Evolutionary conservation across 768 basidiomycete species (phyloP).

Genomic region (Paxillus rubicundulus): DNA sequence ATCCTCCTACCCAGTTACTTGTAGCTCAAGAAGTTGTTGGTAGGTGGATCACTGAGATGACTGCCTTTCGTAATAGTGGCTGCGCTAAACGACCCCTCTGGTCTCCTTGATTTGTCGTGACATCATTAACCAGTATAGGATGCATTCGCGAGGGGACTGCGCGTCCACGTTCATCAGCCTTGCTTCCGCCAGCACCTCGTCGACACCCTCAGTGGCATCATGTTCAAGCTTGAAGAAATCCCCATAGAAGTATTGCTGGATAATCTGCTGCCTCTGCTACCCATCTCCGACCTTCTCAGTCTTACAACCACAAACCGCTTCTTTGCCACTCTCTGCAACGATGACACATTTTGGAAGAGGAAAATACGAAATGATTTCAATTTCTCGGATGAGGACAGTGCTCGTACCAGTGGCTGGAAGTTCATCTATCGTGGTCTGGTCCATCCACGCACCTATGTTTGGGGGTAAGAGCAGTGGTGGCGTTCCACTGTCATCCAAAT

Average conservation of each 20-base stretch:
- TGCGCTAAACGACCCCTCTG: slow-evolving; percentile 15
- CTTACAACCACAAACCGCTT: slow-evolving; percentile 63
- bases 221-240: slow-evolving; percentile 47
- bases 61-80: slow-evolving; percentile 9
- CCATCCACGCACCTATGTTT: slow-evolving; percentile 48
- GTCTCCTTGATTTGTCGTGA: not conserved
- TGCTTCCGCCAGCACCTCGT: slow-evolving; percentile 1
- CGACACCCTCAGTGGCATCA: slow-evolving; percentile 14
- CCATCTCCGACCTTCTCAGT: slow-evolving; percentile 51
- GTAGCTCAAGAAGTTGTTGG: too few relatives aligned
- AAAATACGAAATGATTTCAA: slow-evolving; percentile 72
- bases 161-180: not conserved
- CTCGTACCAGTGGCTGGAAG: slow-evolving; percentile 76
- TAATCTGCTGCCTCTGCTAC: slow-evolving; percentile 58
- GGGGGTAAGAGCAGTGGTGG: slow-evolving; percentile 50
- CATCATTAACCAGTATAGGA: slow-evolving; percentile 12
- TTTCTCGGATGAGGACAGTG: slow-evolving; percentile 69
- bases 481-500: not conserved
- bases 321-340: slow-evolving; percentile 58
- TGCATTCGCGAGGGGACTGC: not conserved
- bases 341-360: slow-evolving; percentile 79
- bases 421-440: slow-evolving; percentile 71
- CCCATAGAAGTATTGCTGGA: slow-evolving; percentile 81
- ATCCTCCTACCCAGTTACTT: too few relatives aligned
- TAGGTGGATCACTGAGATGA: too few relatives aligned